Evolutionary conservation across 73 alveolate species (phyloP).

Genomic region (Paramecium pentaurelia): DNA sequence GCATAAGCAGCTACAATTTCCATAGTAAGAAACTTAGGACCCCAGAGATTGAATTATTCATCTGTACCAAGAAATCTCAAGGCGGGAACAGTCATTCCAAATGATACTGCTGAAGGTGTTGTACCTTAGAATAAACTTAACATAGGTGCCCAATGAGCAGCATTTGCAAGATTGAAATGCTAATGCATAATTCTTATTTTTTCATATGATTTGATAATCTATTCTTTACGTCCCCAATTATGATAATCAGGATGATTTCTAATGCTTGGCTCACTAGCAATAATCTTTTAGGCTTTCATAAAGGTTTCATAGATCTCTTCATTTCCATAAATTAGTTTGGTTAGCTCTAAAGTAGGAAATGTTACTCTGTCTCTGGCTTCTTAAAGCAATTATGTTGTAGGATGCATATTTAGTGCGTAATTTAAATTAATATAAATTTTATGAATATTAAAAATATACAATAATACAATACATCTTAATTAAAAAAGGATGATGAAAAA

Average conservation of each 20-base stretch:
- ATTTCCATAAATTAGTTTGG: background rate
- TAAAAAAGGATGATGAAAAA: background rate
- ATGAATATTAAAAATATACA: background rate
- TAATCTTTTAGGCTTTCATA: background rate
- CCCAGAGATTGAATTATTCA: conserved; percentile 48
- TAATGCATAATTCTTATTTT: background rate
- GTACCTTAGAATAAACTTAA: conserved; percentile 4
- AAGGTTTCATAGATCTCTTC: background rate
- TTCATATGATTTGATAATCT: background rate
- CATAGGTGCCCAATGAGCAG: background rate
- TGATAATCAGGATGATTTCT: background rate
- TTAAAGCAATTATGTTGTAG: conserved; percentile 16
- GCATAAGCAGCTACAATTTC: conserved; percentile 76
- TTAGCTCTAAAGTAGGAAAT: background rate
- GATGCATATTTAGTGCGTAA: conserved; percentile 43
- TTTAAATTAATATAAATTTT: background rate
- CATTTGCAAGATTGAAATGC: background rate
- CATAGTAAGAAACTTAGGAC: conserved; percentile 37
- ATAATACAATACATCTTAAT: background rate
- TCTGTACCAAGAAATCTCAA: conserved; percentile 48
- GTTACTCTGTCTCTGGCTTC: background rate
- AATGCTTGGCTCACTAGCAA: background rate
- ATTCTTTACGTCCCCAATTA: background rate
- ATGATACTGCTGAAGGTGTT: background rate
- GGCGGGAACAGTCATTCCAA: conserved; percentile 49